A percentile compares a stretch with the other conserved stretches of the same genome.
phyloP scores from a whole-genome alignment of 768 basidiomycete genomes.

The Steccherinum ochraceum region DNA sequence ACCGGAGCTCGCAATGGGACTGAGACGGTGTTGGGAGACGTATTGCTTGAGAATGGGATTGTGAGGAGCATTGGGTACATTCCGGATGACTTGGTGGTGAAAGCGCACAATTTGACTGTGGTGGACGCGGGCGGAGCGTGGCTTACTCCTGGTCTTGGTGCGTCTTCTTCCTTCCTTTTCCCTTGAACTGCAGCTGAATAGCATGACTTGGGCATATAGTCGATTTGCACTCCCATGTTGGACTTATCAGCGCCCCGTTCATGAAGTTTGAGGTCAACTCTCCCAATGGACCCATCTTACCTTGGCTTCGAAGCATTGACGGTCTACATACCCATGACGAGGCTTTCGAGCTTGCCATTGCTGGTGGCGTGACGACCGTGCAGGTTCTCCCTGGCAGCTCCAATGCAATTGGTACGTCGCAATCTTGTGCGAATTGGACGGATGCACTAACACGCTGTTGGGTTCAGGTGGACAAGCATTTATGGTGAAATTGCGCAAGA shows the following conservation, averaged over 20 bases:
- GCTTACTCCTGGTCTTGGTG: slow-evolving; percentile 63
- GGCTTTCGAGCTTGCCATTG: slow-evolving; percentile 62
- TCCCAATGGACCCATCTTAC: slow-evolving; percentile 56
- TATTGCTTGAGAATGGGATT: slow-evolving; percentile 64
- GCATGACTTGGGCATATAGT: slow-evolving; percentile 12
- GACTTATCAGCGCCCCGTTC: slow-evolving; percentile 56
- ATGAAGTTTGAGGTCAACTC: slow-evolving; percentile 48
- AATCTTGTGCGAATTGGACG: slow-evolving; percentile 17
- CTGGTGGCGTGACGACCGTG: slow-evolving; percentile 85
- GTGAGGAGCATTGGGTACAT: slow-evolving; percentile 54
- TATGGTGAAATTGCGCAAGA: slow-evolving; percentile 77
- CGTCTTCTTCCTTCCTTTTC: too few species aligned
- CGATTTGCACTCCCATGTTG: slow-evolving; percentile 63
- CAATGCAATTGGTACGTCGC: slow-evolving; percentile 61
- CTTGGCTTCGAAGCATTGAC: slow-evolving; percentile 80
- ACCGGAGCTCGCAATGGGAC: slow-evolving; percentile 53
- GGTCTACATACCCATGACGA: slow-evolving; percentile 85
- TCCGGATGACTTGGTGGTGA: slow-evolving; percentile 27
- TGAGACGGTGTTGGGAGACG: slow-evolving; percentile 49
- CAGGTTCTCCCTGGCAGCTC: slow-evolving; percentile 74
- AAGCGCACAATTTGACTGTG: slow-evolving; percentile 39
- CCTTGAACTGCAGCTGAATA: too few species aligned
- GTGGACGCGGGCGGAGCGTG: slow-evolving; percentile 57
- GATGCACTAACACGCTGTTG: background rate
- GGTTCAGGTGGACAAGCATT: slow-evolving; percentile 79